These are phyloP conservation scores for Epichloe gansuensis DNA, from an alignment of 2,329 filamentous ascomycete species.

Conservation along the genomic window DNA sequence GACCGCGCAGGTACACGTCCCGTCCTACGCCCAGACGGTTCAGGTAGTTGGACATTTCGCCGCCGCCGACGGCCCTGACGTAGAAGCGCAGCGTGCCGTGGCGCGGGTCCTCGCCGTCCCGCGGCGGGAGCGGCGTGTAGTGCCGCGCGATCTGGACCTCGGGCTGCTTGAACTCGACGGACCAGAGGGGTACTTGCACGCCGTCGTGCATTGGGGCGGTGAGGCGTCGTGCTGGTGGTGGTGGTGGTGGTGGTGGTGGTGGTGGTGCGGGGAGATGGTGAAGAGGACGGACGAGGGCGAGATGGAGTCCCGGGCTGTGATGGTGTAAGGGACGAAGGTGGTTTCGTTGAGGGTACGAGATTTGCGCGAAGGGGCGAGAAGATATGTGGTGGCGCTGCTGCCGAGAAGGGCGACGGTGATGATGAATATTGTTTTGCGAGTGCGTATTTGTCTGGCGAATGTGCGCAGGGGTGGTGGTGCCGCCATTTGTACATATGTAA, in stretches of 20 bases:
- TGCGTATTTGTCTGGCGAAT: background rate
- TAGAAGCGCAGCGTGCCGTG: conserved; percentile 52
- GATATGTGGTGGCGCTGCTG: conserved; percentile 14
- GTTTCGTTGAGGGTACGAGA: conserved; percentile 38
- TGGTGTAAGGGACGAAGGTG: conserved; percentile 53
- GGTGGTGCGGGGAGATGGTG: conserved; percentile 37
- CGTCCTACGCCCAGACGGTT: conserved; percentile 50
- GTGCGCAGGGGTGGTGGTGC: background rate
- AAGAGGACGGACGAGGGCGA: conserved; percentile 60
- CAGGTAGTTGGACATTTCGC: conserved; percentile 79
- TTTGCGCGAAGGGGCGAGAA: conserved; percentile 12
- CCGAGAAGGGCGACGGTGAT: conserved; percentile 13
- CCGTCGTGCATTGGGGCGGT: conserved; percentile 10
- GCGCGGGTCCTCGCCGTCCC: conserved; percentile 15
- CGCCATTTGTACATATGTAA: background rate
- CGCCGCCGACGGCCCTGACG: conserved; percentile 64
- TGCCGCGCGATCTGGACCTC: conserved; percentile 82
- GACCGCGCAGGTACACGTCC: conserved; percentile 65
- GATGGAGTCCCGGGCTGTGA: conserved; percentile 48
- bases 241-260: conserved; percentile 3
- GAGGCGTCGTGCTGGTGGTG: conserved; percentile 12
- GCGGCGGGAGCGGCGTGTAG: conserved; percentile 75
- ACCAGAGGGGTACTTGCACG: conserved; percentile 53
- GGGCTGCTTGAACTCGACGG: conserved; percentile 87
- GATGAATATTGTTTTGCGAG: conserved; percentile 8